Conservation (phyloP, 345 rosid species). For the Capsella bursapastoris region DNA sequence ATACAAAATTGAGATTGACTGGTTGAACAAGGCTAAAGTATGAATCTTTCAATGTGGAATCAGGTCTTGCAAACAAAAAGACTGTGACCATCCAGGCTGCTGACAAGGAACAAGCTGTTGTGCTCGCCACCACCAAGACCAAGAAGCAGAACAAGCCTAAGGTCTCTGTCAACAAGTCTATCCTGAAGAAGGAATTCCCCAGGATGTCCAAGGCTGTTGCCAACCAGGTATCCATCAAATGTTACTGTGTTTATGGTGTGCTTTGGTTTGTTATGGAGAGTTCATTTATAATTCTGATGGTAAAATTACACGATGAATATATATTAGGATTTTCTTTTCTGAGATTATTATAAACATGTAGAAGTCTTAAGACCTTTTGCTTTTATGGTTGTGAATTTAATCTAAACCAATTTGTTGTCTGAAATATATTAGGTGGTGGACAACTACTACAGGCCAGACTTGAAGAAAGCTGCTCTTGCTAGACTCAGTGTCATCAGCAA, state of each 20-base stretch:
- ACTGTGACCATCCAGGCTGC: conserved; percentile 78
- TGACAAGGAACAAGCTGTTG: conserved; percentile 63
- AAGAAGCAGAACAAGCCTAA: conserved; percentile 87
- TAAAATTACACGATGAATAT: not conserved
- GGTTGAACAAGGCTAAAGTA: not conserved
- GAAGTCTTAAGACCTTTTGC: too few relatives aligned
- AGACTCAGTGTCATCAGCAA: conserved; percentile 79
- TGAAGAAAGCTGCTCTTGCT: conserved; percentile 88
- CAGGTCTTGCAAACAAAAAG: conserved; percentile 86
- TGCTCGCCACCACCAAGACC: conserved; percentile 78
- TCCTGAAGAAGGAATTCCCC: conserved; percentile 71
- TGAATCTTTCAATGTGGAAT: not conserved
- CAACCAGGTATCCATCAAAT: conserved; percentile 52
- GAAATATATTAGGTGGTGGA: conserved; percentile 61
- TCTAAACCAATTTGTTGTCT: not conserved
- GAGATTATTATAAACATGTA: not conserved
- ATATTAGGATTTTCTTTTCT: not conserved
- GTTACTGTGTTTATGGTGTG: not conserved
- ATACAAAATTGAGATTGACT: not conserved
- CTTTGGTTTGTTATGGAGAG: not conserved
- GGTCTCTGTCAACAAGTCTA: conserved; percentile 63
- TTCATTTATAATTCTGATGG: not conserved
- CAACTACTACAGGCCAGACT: conserved; percentile 90
- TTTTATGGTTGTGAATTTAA: not conserved
- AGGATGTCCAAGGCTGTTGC: conserved; percentile 78